Base-by-base conservation (phyloP, 495 filamentous ascomycete genomes). In the Halenospora varia region DNA sequence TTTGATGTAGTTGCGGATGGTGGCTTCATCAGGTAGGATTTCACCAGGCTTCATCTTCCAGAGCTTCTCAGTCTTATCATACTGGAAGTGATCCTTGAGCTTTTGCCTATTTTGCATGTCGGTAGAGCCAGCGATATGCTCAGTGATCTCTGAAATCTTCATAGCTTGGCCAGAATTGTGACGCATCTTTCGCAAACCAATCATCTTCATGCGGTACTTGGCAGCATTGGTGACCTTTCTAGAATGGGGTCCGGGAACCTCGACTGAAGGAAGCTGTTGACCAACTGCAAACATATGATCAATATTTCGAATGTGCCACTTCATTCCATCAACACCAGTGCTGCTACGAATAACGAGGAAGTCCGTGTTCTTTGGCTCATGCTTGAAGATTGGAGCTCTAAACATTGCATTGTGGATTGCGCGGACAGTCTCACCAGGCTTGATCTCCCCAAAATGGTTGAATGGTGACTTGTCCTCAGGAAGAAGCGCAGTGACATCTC, bases 61-160 rank as follows among this genome's bases (percentile, higher is more conserved):
- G 22, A 89, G 84, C 56, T 89, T 89, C 45, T 80, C 82, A 10
- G 88, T 85, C 69, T 91, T 94, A 62, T 90, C 83, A 64, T 96
- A 96, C 10, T 79, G 73, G 53, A 99, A 85, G 70, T 97, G 97
- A 65, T 99, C 94, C 64, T 96, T 94, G 73, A 99, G 85, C 67
- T 97, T 97, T 64, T 93, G 89, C 2, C 94, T 83, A 61, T 96
- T 96, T 62, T 96, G 92, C 64, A 96, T 91, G 65, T 99, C 94
- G 22, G 85, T 89, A 10, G 89, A 91, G 46, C 92, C 91, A 6
- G 88, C 86, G 39, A 97, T 89, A 64, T 99, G 94, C 40, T 82
- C 81, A 2, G 90, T 93, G 42, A 99, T 88, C 57, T 92, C 88
- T 53, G 77, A 79, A 17, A 96, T 82, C 0, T 83, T 82, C 23